Base-by-base conservation (phyloP, 305 asterid genomes). In the Caryopteris hybrid region DNA sequence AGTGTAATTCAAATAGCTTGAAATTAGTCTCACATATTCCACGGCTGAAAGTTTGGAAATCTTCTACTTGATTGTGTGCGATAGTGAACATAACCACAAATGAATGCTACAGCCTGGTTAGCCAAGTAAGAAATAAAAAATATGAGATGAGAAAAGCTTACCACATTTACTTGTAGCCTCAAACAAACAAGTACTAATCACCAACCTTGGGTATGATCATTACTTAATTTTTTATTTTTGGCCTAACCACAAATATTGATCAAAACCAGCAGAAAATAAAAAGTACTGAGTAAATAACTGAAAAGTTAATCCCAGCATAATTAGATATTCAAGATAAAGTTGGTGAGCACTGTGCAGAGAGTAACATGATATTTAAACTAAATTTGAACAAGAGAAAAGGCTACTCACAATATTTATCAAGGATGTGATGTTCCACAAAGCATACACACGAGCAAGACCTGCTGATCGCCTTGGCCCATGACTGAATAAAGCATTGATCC, bases 401-500 rank as follows among this genome's bases (percentile, higher is more conserved):
- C 52, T 27, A 81, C 97, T 89, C 88, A 95, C 99, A 31, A 92
- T 87, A 74, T 92, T 95, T 66, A 95, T 66, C 66, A 95, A 78
- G 55, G 99, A 95, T 31, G 97, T 76, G 76, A 89, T 60, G 82
- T 91, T 95, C 99, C 98, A 92, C 79, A 95, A 72, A 78, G 99
- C 95, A 76, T 92, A 95, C 46, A 85, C 81, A 65, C 98, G 98
- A 12, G 98, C 96, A 73, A 92, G 96, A 63, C 95, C 95, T 63
- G 99, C 96, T 55, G 98, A 92, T 51, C 93, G 89, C 77, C 96
- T 86, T 8, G 98, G 97, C 63, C 98, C 98, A 70, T 95, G 98
- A 70, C 97, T 92, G 81, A 95, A 92, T 54, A 95, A 78, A 66
- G 98, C 99, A 78, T 95, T 95, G 77, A 95, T 89, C 68, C 99